A percentile compares a stretch with the other conserved stretches of the same genome.
phyloP scores from a whole-genome alignment of 805 yeast genomes.

The Naumovozyma baii region DNA sequence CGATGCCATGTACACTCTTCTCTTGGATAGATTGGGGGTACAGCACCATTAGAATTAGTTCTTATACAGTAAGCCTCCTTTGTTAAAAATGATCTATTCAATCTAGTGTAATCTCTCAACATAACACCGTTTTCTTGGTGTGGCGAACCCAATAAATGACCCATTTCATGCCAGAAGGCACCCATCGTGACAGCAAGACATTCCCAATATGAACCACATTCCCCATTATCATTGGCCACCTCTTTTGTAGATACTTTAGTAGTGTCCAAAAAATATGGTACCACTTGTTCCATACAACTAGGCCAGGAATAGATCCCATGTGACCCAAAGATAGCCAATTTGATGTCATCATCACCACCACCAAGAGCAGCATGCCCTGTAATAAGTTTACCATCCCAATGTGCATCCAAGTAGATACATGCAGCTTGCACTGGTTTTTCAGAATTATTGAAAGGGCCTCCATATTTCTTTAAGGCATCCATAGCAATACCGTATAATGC shows the following conservation, averaged over 20 bases:
- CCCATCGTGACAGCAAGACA: conserved; percentile 78
- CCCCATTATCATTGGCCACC: conserved; percentile 84
- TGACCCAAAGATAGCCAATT: conserved; percentile 85
- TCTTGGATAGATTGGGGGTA: conserved; percentile 39
- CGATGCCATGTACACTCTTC: conserved; percentile 86
- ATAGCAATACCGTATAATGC: conserved; percentile 69
- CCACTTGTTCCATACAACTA: conserved; percentile 59
- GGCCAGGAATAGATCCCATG: conserved; percentile 94
- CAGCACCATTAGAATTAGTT: conserved; percentile 39
- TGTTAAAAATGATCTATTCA: conserved; percentile 75
- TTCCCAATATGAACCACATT: conserved; percentile 87
- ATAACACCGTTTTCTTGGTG: conserved; percentile 86
- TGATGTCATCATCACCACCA: conserved; percentile 64
- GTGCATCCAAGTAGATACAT: conserved; percentile 73
- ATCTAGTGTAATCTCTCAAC: conserved; percentile 74
- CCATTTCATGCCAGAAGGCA: conserved; percentile 92
- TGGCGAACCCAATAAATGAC: conserved; percentile 85
- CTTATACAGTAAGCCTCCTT: conserved; percentile 51
- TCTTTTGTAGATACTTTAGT: conserved; percentile 50
- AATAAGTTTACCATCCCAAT: conserved; percentile 60
- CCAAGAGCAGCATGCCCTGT: conserved; percentile 91
- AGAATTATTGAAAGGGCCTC: conserved; percentile 41
- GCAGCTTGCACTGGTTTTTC: conserved; percentile 67
- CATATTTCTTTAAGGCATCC: conserved; percentile 53
- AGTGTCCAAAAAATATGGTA: conserved; percentile 61